Evolutionary conservation across 2,329 filamentous ascomycete genomes (phyloP).

Genomic region (Fusarium sororula): DNA sequence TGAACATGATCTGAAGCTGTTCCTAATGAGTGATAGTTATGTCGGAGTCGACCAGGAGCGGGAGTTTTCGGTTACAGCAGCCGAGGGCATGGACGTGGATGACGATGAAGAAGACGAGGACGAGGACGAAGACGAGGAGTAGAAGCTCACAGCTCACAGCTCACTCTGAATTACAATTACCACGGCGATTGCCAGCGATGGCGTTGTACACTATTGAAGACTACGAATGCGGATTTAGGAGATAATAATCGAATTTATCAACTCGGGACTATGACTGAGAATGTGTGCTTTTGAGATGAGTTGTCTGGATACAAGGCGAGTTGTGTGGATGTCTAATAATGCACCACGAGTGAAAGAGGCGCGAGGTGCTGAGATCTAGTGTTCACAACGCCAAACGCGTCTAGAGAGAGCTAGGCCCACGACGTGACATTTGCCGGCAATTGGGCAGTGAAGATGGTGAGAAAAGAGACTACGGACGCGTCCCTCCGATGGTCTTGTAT

Average conservation of each 20-base stretch:
- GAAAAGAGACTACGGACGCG: slow-evolving; percentile 24
- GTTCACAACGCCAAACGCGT: slow-evolving; percentile 34
- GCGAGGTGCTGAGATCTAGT: slow-evolving; percentile 29
- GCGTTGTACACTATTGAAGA: slow-evolving; percentile 47
- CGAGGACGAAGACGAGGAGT: slow-evolving; percentile 56
- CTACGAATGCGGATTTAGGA: slow-evolving; percentile 43
- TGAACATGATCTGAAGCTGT: slow-evolving; percentile 87
- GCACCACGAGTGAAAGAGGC: slow-evolving; percentile 41
- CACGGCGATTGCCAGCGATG: slow-evolving; percentile 30
- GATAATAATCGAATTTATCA: slow-evolving; percentile 39
- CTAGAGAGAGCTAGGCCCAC: neutral
- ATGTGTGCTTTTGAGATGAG: slow-evolving; percentile 37
- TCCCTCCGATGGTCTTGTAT: slow-evolving; percentile 23
- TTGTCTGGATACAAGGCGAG: slow-evolving; percentile 44
- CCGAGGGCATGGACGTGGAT: slow-evolving; percentile 95
- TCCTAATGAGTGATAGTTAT: slow-evolving; percentile 97
- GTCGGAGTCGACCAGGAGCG: slow-evolving; percentile 97
- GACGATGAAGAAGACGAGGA: slow-evolving; percentile 78
- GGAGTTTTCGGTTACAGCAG: slow-evolving; percentile 83
- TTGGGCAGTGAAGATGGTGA: slow-evolving; percentile 13
- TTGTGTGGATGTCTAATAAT: slow-evolving; percentile 44
- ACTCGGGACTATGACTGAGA: slow-evolving; percentile 28
- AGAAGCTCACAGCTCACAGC: slow-evolving; percentile 19
- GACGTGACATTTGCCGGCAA: slow-evolving; percentile 8
- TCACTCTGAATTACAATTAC: slow-evolving; percentile 27